Evolutionary conservation across 768 basidiomycete genomes (phyloP).

Genomic region (Floccularia luteovirens): DNA sequence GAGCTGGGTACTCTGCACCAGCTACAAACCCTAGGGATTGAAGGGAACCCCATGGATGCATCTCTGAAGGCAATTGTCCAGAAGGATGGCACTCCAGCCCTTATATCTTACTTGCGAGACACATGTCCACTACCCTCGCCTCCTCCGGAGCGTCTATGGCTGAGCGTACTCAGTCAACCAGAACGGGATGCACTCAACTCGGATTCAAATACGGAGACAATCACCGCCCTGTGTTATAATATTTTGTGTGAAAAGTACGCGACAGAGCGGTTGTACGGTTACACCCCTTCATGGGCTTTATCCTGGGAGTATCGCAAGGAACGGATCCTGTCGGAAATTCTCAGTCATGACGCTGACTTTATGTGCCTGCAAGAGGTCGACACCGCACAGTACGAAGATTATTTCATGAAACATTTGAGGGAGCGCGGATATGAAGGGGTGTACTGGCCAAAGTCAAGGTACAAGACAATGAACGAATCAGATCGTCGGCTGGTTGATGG

Average conservation of each 20-base stretch:
- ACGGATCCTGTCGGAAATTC: slow-evolving; percentile 77
- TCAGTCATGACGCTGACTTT: slow-evolving; percentile 78
- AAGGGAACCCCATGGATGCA: slow-evolving; percentile 91
- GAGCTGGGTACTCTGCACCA: slow-evolving; percentile 90
- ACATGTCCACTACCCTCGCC: slow-evolving; percentile 75
- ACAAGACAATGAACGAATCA: slow-evolving; percentile 84
- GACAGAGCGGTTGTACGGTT: slow-evolving; percentile 84
- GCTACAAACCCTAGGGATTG: slow-evolving; percentile 87
- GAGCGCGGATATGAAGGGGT: slow-evolving; percentile 84
- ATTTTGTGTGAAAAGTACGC: slow-evolving; percentile 91
- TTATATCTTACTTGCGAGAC: slow-evolving; percentile 90
- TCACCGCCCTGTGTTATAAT: slow-evolving; percentile 86
- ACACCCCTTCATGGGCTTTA: slow-evolving; percentile 95
- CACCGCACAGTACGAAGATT: slow-evolving; percentile 86
- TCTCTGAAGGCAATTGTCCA: slow-evolving; percentile 75
- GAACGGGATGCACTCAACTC: slow-evolving; percentile 51
- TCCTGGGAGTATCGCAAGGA: slow-evolving; percentile 94
- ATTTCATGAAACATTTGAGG: slow-evolving; percentile 67
- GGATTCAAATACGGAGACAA: slow-evolving; percentile 68
- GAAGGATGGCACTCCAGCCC: slow-evolving; percentile 88
- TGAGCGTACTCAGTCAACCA: slow-evolving; percentile 45
- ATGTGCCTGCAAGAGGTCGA: slow-evolving; percentile 96
- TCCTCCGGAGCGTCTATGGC: slow-evolving; percentile 81
- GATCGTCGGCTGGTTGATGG: slow-evolving; percentile 91
- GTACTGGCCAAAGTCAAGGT: slow-evolving; percentile 87